phyloP scores from a whole-genome alignment of 805 yeast genomes.

The Metschnikowia lochheadii region DNA sequence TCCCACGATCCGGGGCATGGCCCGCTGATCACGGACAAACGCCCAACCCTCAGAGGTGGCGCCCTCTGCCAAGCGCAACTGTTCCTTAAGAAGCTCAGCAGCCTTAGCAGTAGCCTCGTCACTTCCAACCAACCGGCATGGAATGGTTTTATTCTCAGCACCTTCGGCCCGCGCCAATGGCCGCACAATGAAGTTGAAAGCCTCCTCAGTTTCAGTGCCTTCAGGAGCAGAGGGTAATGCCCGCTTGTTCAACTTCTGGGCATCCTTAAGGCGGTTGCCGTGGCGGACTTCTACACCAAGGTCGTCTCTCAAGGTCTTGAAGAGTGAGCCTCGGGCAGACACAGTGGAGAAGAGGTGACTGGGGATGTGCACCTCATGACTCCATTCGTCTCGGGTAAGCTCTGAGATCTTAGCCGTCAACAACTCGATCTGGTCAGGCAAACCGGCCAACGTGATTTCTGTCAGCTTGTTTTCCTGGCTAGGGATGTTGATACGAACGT shows the following conservation, averaged over 20 bases:
- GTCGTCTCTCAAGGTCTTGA: slow-evolving; percentile 50
- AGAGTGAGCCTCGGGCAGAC: slow-evolving; percentile 62
- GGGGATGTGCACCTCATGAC: slow-evolving; percentile 54
- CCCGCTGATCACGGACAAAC: slow-evolving; percentile 49
- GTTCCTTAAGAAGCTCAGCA: slow-evolving; percentile 44
- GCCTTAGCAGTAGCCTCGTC: slow-evolving; percentile 50
- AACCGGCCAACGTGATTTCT: slow-evolving; percentile 55
- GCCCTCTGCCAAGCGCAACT: slow-evolving; percentile 43
- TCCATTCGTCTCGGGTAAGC: slow-evolving; percentile 58
- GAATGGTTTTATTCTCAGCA: slow-evolving; percentile 36
- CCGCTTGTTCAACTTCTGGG: slow-evolving; percentile 45
- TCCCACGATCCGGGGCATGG: slow-evolving; percentile 67
- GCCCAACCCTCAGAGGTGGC: slow-evolving; percentile 57
- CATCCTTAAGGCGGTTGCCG: slow-evolving; percentile 48
- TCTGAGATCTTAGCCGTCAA: slow-evolving; percentile 60
- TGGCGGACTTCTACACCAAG: slow-evolving; percentile 56
- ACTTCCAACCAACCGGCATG: slow-evolving; percentile 66
- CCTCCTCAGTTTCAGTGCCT: slow-evolving; percentile 40
- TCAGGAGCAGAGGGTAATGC: slow-evolving; percentile 46
- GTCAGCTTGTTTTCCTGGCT: slow-evolving; percentile 48
- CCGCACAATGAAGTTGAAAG: slow-evolving; percentile 43
- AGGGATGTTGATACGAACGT: slow-evolving; percentile 66
- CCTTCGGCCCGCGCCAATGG: slow-evolving; percentile 15
- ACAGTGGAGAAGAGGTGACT: slow-evolving; percentile 54
- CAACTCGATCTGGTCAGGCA: slow-evolving; percentile 58